phyloP scores from a whole-genome alignment of 1,284 basidiomycete species.

The Pascua sp. region DNA sequence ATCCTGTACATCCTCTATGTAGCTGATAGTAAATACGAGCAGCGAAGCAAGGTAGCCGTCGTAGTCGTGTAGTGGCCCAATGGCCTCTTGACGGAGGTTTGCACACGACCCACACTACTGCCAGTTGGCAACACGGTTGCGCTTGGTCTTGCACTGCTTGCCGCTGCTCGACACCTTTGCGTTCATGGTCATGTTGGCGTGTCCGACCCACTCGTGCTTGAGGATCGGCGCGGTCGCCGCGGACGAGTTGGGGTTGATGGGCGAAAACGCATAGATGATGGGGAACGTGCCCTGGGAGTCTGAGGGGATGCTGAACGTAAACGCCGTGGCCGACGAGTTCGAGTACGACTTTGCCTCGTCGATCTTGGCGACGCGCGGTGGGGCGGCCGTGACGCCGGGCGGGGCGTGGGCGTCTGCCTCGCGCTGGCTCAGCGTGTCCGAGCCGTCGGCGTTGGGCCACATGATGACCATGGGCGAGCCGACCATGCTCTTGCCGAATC shows the following conservation, averaged over 20 bases:
- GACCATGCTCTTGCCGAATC: no score
- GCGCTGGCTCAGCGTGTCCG: slow-evolving; percentile 61
- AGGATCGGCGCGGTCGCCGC: background rate
- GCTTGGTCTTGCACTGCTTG: background rate
- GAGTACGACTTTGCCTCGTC: slow-evolving; percentile 5
- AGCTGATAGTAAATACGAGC: no score
- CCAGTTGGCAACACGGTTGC: background rate
- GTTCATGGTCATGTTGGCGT: background rate
- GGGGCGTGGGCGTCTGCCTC: slow-evolving; percentile 36
- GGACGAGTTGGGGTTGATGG: background rate
- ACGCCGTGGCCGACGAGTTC: background rate
- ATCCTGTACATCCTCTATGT: no score
- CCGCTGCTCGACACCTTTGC: no score
- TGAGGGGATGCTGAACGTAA: background rate
- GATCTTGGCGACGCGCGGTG: slow-evolving; percentile 52
- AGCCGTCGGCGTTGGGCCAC: slow-evolving; percentile 60
- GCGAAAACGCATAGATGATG: background rate
- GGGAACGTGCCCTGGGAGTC: background rate
- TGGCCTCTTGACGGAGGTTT: no score
- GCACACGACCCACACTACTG: no score
- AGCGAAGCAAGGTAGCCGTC: no score
- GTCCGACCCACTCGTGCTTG: background rate
- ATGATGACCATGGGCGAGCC: slow-evolving; percentile 61
- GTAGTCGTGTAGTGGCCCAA: no score
- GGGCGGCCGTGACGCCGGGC: slow-evolving; percentile 54